Conservation (phyloP, 805 yeast species). For the Candida nonsorbophila region DNA sequence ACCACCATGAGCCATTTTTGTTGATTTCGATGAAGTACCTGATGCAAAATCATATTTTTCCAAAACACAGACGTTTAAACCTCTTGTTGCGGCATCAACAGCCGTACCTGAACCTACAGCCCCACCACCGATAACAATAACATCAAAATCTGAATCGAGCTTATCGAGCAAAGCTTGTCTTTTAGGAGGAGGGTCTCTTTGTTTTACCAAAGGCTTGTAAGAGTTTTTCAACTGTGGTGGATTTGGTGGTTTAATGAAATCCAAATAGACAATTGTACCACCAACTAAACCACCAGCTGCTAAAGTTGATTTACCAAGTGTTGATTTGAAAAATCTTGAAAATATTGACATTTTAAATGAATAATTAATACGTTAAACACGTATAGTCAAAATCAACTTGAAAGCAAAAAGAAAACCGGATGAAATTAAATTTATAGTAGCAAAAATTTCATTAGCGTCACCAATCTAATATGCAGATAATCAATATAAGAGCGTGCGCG, state of each 20-base stretch:
- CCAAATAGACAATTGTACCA: slow-evolving; percentile 33
- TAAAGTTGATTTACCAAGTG: slow-evolving; percentile 23
- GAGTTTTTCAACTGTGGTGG: slow-evolving; percentile 18
- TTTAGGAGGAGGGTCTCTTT: slow-evolving; percentile 48
- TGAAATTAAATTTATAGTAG: too few species aligned
- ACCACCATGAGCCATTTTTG: slow-evolving; percentile 98
- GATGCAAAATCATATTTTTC: slow-evolving; percentile 89
- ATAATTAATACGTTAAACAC: too few species aligned
- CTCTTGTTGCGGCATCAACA: slow-evolving; percentile 85
- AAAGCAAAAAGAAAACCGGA: too few species aligned
- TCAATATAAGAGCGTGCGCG: too few species aligned
- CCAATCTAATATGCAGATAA: too few species aligned
- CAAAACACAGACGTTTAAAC: slow-evolving; percentile 79
- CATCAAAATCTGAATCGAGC: slow-evolving; percentile 58
- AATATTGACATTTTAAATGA: background rate
- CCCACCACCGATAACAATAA: slow-evolving; percentile 92
- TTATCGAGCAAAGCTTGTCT: slow-evolving; percentile 49
- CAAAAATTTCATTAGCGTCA: too few species aligned
- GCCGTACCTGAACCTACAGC: slow-evolving; percentile 95
- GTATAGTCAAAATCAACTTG: too few species aligned
- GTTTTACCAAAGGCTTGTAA: slow-evolving; percentile 41
- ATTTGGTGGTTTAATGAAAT: slow-evolving; percentile 31
- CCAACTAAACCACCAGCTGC: slow-evolving; percentile 31
- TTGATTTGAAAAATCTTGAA: slow-evolving; percentile 17
- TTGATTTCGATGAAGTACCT: slow-evolving; percentile 90